Evolutionary conservation across 495 filamentous ascomycete species (phyloP).

Genomic region (Geopyxis carbonaria): DNA sequence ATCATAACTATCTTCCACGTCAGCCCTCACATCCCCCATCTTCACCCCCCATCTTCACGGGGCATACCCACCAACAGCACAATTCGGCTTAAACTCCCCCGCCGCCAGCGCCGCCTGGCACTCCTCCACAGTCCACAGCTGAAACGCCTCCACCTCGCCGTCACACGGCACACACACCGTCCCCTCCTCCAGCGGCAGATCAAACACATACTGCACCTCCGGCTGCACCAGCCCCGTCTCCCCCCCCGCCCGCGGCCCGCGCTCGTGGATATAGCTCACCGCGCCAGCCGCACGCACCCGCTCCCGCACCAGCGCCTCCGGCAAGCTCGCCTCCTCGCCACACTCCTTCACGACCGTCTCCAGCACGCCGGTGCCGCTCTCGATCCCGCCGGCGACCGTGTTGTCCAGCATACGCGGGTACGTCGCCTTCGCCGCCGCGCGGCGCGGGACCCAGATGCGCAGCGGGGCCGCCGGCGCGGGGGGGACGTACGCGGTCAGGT

Average conservation of each 20-base stretch:
- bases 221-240: conserved; percentile 80
- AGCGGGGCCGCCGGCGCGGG: conserved; percentile 33
- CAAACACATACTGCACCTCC: conserved; percentile 75
- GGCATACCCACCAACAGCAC: conserved; percentile 36
- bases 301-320: conserved; percentile 47
- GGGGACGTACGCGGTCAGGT: conserved; percentile 59
- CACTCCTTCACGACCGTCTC: conserved; percentile 74
- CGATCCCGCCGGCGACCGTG: conserved; percentile 78
- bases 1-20: conserved; percentile 30
- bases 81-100: conserved; percentile 88
- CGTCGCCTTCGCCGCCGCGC: conserved; percentile 60
- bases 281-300: conserved; percentile 43
- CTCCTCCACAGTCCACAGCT: conserved; percentile 55
- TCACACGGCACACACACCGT: conserved; percentile 60
- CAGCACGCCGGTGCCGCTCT: conserved; percentile 54
- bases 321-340: conserved; percentile 75
- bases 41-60: background rate
- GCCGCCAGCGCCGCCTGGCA: conserved; percentile 45
- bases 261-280: conserved; percentile 71
- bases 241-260: conserved; percentile 60
- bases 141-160: conserved; percentile 75
- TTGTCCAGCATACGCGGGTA: conserved; percentile 86
- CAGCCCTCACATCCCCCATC: background rate
- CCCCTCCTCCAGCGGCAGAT: conserved; percentile 56
- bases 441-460: conserved; percentile 68